Base-by-base conservation (phyloP, 2,329 filamentous ascomycete genomes). In the Monosporascus cannonballus region DNA sequence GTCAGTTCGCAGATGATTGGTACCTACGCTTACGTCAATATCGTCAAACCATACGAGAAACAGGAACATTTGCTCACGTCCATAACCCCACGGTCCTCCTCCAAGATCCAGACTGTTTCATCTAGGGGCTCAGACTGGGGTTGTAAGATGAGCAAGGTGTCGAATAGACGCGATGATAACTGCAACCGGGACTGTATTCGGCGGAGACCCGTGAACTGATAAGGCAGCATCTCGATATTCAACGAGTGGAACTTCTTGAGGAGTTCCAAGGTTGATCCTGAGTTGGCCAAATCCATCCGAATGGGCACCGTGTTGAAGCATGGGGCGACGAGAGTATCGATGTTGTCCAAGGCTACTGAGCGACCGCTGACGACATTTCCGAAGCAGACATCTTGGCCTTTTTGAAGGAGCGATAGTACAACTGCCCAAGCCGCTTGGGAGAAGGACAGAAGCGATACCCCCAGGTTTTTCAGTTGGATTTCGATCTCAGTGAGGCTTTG, bases 241-340 rank as follows among this genome's bases (percentile, higher is more conserved):
- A 82, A 65, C 0, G 69, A 68, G 49, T 91, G 86, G 2, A 90
- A 75, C 2, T 71, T 66, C 52, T 78, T 80, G 25, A 87, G 70
- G 11, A 91, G 65, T 5, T 84, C 78, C 0, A 75, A 61, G 52
- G 85, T 84, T 17, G 76, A 77, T 1, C 67, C 72, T 2, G 66
- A 66, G 3, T 65, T 64, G 1, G 75, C 69, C 9, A 88, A 55
- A 34, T 82, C 70, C 17, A 83, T 71, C 25, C 90, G 80, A 2
- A 91, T 65, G 0, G 92, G 90, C 14, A 96, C 71, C 0, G 92
- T 96, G 64, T 96, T 96, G 75, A 96, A 96, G 66, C 90, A 96
- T 0, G 92, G 92, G 0, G 89, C 90, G n/a, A 95, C 81, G 6
- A 96, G 78, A 4, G 77, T 74, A 38, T 92, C 84, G 11, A 93